A percentile compares a stretch with the other conserved stretches of the same genome.
Evolutionary conservation across 2,329 filamentous ascomycete genomes (phyloP).

Genomic region (Xylaria sp.): DNA sequence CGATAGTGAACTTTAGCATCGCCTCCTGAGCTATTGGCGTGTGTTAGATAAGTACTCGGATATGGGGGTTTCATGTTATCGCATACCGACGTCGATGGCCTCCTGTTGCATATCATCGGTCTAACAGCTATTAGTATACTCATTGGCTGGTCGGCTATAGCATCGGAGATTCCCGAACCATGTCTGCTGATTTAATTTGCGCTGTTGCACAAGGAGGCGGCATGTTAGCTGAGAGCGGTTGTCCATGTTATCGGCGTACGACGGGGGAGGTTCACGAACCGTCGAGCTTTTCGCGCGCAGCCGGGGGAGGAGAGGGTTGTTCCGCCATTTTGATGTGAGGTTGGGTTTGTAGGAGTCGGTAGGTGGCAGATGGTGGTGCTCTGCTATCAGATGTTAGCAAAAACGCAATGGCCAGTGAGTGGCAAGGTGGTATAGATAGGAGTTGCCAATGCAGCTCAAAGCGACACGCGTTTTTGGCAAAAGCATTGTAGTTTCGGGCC

Average conservation of each 20-base stretch:
- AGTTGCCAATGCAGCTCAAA: neutral
- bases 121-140: constrained; percentile 59
- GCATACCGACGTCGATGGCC: constrained; percentile 93
- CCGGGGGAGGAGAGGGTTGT: constrained; percentile 46
- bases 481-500: neutral
- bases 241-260: neutral
- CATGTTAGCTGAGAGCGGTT: constrained; percentile 37
- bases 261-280: constrained; percentile 43
- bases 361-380: neutral
- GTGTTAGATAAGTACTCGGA: constrained; percentile 38
- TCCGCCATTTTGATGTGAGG: constrained; percentile 44
- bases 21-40: constrained; percentile 66
- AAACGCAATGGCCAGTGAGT: neutral
- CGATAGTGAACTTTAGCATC: constrained; percentile 71
- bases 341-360: neutral
- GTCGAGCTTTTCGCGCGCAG: constrained; percentile 50
- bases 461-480: neutral
- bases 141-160: constrained; percentile 24
- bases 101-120: constrained; percentile 98
- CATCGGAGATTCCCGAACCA: constrained; percentile 70
- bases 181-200: constrained; percentile 97
- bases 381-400: constrained; percentile 13
- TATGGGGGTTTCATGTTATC: constrained; percentile 10
- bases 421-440: neutral
- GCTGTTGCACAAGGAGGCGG: constrained; percentile 64